Base-by-base conservation (phyloP, 768 basidiomycete genomes). In the Sutorius australiensis region DNA sequence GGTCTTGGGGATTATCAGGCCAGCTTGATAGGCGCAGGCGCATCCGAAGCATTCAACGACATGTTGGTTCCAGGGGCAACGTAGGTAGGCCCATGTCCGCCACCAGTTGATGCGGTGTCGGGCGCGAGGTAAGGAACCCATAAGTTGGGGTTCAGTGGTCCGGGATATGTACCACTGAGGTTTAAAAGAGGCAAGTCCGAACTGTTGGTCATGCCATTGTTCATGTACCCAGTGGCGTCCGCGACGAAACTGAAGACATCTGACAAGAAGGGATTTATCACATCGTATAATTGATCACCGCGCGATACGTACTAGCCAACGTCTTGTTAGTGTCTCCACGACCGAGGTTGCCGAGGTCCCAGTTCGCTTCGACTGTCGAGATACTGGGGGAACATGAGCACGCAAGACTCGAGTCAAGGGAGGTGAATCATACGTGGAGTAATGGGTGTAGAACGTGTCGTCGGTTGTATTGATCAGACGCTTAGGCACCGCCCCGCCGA, bases 301-400 rank as follows among this genome's bases (percentile, higher is more conserved):
- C 9, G 37, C 8, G 13, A 17, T 14, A 52, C 53, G 50, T 34
- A 57, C 58, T 61, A 17, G 47, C 45, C 33, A 57, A 33, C 5
- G 55, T 73, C 69, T 70, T 68, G 67, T 81, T 81, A 19, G 77
- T 77, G 60, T 83, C 81, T 37, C 68, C 69, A 37, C 82, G 76
- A 28, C 82, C 82, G 16, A 85, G 78, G 21, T 78, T 80, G 43
- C 75, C 76, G 31, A 86, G 77, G 12, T 68, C 65, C 82, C 82
- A 84, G 70, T 84, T 84, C 32, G 75, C 73, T 68, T 83, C 65
- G 19, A 84, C 77, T 10, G 82, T 80, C 16, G 76, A 74, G 48
- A 84, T 67, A 30, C 65, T 64, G 28, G 8, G 43, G 27, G 42
- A 54, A 16, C 13, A 19, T 55, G 16, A 53, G 43, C 3, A 50